Evolutionary conservation across 345 rosid genomes (phyloP), one percentile per base, ranked within the genome.

Genomic region (Odontarrhena argentea): DNA sequence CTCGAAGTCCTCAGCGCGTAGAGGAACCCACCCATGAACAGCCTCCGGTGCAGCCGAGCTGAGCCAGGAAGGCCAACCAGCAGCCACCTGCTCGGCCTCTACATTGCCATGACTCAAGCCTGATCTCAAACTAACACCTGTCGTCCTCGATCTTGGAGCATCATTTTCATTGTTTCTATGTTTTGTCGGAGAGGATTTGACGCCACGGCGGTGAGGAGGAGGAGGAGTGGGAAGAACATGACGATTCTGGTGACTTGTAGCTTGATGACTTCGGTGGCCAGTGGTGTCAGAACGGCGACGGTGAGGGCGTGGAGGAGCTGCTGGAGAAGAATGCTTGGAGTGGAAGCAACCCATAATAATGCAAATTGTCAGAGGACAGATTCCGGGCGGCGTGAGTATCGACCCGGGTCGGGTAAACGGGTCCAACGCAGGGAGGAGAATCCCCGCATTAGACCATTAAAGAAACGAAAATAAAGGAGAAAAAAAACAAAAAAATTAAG

Each of bases 61-160:
- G 36, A 88, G 86, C 92, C 96, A 88, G 12, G 88, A 60, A 1
- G 92, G 96, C 96, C 96, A 88, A 2, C 92, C 96, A 35, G 83
- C 92, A 5, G 89, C 86, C 28, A 78, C 74, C 71, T 81, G 81
- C 67, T 88, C 96, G 2, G 81, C 92, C 71, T 73, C 83, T 35
- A 81, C 83, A 71, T 74, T 49, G n/a, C 85, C 70, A 14, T 68
- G 74, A 1, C 89, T 49, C 46, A 80, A 49, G 14, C 84, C 84
- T 10, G 82, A 64, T 70, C 78, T 78, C 8, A 81, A n/a, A 67
- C 78, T 78, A 47, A 80, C 55, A 30, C 75, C 78, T 36, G 70
- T 80, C 46, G 68, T 73, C 68, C 75, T 76, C 6, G 79, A 75
- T 55, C 32, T 56, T 42, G 65, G 40, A 28, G 64, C 58, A 40